Evolutionary conservation across 1,139 yeast species (phyloP), one percentile per base, ranked within the genome.

Genomic region (Taiozyma sp.): DNA sequence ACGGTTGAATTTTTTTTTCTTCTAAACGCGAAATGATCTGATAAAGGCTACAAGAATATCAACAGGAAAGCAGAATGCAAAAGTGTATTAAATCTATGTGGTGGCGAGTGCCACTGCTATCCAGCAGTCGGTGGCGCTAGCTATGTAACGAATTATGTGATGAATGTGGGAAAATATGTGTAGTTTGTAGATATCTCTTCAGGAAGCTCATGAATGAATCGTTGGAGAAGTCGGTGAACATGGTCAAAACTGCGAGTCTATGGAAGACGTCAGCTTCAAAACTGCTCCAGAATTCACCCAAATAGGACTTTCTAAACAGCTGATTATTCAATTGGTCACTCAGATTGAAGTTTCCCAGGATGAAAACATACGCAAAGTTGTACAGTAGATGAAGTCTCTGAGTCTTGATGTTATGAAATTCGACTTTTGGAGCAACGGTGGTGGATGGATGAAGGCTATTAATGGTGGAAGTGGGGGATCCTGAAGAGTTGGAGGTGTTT

Each of bases 141-240:
- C 34, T 30, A 14, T 30, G 34, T 30, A 30, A 16, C 3, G 19
- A 19, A 19, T 19, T 16, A 26, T 2, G 41, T 19, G 19, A 19
- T 16, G 19, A 10, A 10, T 19, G 41, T 37, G 41, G 41, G 2
- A n/a, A 19, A 21, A 16, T 19, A 19, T 19, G 41, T 6, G 41
- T 35, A 16, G 41, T 19, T 19, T 37, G 41, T 11, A 6, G 41
- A 19, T 35, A 34, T 29, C 14, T 49, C 14, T 19, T 29, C 9
- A 53, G 44, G 44, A 59, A 59, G 21, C 46, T 47, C 57, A 57
- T 54, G 47, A 56, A 59, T 22, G 57, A 55, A 42, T 59, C 63
- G 19, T 43, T 43, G 11, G 43, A 14, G 42, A 51, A 54, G 35
- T 58, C 56, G 37, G 47, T 42, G n/a, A 48, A 52, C 10, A 16